Evolutionary conservation across 106 monocot species (phyloP).

Genomic region (Amphibolis antarctica): DNA sequence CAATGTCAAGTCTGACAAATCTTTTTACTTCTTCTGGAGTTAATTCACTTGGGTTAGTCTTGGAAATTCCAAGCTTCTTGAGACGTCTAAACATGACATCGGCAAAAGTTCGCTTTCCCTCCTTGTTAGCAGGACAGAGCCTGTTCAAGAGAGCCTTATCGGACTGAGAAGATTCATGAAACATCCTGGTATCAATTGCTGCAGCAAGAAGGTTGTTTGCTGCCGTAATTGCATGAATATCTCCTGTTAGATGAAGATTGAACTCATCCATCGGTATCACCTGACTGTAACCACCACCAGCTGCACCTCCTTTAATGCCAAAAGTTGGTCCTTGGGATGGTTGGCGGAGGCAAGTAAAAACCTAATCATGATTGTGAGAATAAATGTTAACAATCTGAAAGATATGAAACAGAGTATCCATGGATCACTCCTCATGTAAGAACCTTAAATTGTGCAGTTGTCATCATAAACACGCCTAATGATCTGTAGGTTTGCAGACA

Average conservation of each 20-base stretch:
- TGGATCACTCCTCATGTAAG: too few relatives aligned
- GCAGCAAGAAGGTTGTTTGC: slow-evolving; percentile 98
- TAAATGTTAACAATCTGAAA: background rate
- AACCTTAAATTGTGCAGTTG: too few relatives aligned
- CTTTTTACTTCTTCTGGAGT: slow-evolving; percentile 75
- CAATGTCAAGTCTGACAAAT: slow-evolving; percentile 88
- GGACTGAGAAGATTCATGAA: slow-evolving; percentile 87
- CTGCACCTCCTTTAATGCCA: slow-evolving; percentile 98
- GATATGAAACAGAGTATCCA: too few relatives aligned
- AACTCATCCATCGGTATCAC: slow-evolving; percentile 99
- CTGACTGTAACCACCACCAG: slow-evolving; percentile 99
- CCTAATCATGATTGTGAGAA: slow-evolving; percentile 26
- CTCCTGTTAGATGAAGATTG: slow-evolving; percentile 95
- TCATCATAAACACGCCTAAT: too few relatives aligned
- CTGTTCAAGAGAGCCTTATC: slow-evolving; percentile 93
- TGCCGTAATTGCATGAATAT: slow-evolving; percentile 97
- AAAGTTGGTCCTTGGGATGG: slow-evolving; percentile 99
- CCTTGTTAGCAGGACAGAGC: slow-evolving; percentile 80
- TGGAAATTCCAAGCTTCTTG: slow-evolving; percentile 76
- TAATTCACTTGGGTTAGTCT: slow-evolving; percentile 67
- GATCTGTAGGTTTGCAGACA: too few relatives aligned
- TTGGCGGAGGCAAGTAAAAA: slow-evolving; percentile 88
- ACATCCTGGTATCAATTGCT: slow-evolving; percentile 82
- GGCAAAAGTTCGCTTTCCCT: slow-evolving; percentile 72
- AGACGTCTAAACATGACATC: slow-evolving; percentile 75